Evolutionary conservation across 768 basidiomycete genomes (phyloP).

Genomic region (Kwoniella europaea): DNA sequence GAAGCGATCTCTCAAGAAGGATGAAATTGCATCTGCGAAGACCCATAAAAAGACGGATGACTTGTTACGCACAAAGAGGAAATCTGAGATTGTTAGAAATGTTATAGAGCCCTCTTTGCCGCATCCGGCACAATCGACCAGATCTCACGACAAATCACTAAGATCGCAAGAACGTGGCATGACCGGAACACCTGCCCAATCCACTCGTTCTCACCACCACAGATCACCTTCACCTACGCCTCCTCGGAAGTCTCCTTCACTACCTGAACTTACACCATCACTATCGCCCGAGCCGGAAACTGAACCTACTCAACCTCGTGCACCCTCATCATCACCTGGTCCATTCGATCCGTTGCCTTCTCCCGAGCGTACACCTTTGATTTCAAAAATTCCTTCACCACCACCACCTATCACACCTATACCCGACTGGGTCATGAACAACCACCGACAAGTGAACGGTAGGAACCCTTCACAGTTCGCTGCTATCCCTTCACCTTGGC

Average conservation of each 20-base stretch:
- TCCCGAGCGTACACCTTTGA: not conserved
- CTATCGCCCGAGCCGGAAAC: conserved; percentile 5
- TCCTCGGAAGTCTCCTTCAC: not conserved
- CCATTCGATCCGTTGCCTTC: not conserved
- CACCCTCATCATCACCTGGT: not conserved
- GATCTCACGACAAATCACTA: conserved; percentile 1
- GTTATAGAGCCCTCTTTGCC: not conserved
- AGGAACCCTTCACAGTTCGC: conserved; percentile 23
- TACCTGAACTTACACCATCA: not conserved
- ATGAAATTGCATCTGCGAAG: not conserved
- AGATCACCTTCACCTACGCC: not conserved
- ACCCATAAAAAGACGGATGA: not conserved
- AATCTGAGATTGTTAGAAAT: not conserved
- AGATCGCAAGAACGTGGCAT: too few relatives aligned
- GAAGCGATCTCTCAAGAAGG: not conserved
- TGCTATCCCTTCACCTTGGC: conserved; percentile 33
- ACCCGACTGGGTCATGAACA: conserved; percentile 25
- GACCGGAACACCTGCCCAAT: not conserved
- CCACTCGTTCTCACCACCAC: not conserved
- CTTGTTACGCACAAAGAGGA: not conserved
- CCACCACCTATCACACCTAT: conserved; percentile 34
- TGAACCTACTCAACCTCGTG: conserved; percentile 7
- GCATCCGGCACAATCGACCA: not conserved
- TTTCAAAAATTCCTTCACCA: not conserved
- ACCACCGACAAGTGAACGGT: conserved; percentile 30